Conservation (phyloP, 495 filamentous ascomycete genomes). For the Lichina pygmaea region DNA sequence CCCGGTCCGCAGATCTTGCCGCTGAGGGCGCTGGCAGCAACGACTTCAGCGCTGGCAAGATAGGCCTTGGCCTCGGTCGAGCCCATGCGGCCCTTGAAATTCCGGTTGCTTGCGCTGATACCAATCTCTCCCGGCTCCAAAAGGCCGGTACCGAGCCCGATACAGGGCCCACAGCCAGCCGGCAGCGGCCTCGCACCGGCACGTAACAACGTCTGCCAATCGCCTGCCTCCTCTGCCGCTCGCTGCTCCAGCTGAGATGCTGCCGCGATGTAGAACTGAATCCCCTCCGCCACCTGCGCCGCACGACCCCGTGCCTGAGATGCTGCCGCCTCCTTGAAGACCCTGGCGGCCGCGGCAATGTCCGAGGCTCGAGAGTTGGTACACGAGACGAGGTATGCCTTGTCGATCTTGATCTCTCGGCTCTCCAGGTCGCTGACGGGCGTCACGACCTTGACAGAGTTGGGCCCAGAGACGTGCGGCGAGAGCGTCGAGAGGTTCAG, state of each 20-base stretch:
- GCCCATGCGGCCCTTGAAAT: slow-evolving; percentile 89
- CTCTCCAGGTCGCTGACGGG: slow-evolving; percentile 49
- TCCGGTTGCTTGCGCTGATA: slow-evolving; percentile 72
- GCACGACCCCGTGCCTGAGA: slow-evolving; percentile 21
- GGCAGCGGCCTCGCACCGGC: slow-evolving; percentile 55
- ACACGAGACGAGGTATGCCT: slow-evolving; percentile 77
- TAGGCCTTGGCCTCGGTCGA: slow-evolving; percentile 62
- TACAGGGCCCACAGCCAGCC: slow-evolving; percentile 70
- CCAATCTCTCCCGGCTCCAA: slow-evolving; percentile 69
- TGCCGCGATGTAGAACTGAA: slow-evolving; percentile 78
- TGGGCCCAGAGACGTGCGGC: slow-evolving; percentile 73
- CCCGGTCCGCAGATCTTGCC: slow-evolving; percentile 62
- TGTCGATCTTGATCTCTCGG: slow-evolving; percentile 49
- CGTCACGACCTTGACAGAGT: slow-evolving; percentile 70
- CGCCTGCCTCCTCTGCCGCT: slow-evolving; percentile 51
- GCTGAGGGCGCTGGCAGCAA: slow-evolving; percentile 61
- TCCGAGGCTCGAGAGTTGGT: slow-evolving; percentile 74
- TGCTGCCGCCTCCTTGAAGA: slow-evolving; percentile 54
- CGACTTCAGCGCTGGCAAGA: slow-evolving; percentile 71
- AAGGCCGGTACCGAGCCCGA: slow-evolving; percentile 65
- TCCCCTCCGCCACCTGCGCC: slow-evolving; percentile 50
- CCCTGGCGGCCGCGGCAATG: slow-evolving; percentile 53
- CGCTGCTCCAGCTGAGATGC: slow-evolving; percentile 61
- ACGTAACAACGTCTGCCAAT: slow-evolving; percentile 65
- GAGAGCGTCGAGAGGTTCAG: slow-evolving; percentile 58